Base-by-base conservation (phyloP, 768 basidiomycete genomes). In the Boletus coccyginus region DNA sequence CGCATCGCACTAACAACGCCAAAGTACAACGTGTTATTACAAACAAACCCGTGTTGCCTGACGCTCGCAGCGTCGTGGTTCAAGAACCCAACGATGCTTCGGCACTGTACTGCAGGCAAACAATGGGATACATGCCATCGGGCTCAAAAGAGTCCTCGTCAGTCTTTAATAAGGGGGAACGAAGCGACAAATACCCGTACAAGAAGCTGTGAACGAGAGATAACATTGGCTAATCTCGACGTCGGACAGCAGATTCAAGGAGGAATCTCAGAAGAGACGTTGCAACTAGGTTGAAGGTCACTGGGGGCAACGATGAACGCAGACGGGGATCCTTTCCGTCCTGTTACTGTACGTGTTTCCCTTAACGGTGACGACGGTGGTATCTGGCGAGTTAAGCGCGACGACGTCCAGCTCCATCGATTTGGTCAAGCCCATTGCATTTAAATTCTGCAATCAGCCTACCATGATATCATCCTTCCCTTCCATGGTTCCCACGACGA, bases 251-350 rank as follows among this genome's bases (percentile, higher is more conserved):
- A 71, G 69, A 1, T 75, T 75, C 56, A 57, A 66, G 9, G 60
- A 66, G 47, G 74, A 76, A 57, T 71, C 66, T 17, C 61, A 53
- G 46, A 66, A 63, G 42, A 50, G 73, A 44, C 67, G 70, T 38
- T 57, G 56, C 29, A 70, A 67, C 39, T 73, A 70, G 68, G 57
- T 62, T 19, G 62, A 68, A 36, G 70, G 73, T 8, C 60, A 64
- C 29, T 73, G 70, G 72, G 59, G 73, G 17, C 39, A 35, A 21
- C 42, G 29, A 40, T 41, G 31, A 14, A 55, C 38, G 8, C n/a
- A 16, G 46, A 46, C 19, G 35, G 21, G 14, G 24, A 38, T 38
- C 10, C 4, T 38, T 24, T 17, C 24, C n/a, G 32, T 33, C 13
- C 16, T 31, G 17, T 10, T 19, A 46, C 27, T 33, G 7, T 16